Base-by-base conservation (phyloP, 108 stramenopile genomes). In the Cylindrotheca closterium region DNA sequence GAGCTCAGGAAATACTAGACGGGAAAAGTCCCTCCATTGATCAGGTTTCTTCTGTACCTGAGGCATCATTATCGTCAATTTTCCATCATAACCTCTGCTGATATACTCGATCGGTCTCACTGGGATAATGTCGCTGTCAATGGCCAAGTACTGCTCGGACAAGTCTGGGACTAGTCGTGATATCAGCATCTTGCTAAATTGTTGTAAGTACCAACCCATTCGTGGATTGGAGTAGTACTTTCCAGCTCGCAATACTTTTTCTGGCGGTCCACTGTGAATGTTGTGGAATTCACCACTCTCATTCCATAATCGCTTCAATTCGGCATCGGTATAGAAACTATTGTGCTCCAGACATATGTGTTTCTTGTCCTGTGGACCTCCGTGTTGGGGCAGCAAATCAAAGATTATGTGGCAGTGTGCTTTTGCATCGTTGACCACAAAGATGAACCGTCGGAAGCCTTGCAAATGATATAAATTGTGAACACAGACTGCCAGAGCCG, bases 381-480 rank as follows among this genome's bases (percentile, higher is more conserved):
- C 25, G 49, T 62, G 60, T 49, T 62, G 60, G 31, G 60, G 60
- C 12, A 62, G 29, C 29, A 62, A 29, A 62, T 62, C 60, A 19
- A 62, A 50, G 1, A 62, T 30, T 1, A 21, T 22, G 0, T 27
- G 29, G 29, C 60, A 62, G 45, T 62, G 30, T 18, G 1, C 30
- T 29, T 29, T 32, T 8, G 49, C 49, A 24, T 62, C 29, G 47
- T 62, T 62, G 60, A 51, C 29, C 15, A 62, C 47, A 27, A 62
- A 49, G 17, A 62, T 50, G 60, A 62, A 62, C 3, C 60, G 60
- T 29, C 60, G 60, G 45, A 62, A 62, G 4, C 60, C 60, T 30
- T 49, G 51, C 17, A 62, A 23, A 62, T 62, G 60, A 30, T 30
- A 62, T 29, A 62, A 30, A 50, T 62, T 62, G 29, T 62, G 60